phyloP scores from a whole-genome alignment of 257 asterid species.

The Primulina eburnea region DNA sequence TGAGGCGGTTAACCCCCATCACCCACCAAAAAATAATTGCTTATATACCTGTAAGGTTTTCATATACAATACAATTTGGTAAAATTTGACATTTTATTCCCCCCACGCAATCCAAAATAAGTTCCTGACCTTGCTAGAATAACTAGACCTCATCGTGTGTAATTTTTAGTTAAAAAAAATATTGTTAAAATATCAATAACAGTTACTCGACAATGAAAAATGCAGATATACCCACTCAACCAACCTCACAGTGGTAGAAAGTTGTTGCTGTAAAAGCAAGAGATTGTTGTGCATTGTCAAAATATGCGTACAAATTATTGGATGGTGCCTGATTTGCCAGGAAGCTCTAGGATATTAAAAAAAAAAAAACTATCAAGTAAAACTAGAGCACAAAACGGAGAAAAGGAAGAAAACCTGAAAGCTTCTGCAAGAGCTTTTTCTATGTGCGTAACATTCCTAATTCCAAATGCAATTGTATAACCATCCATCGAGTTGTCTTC shows the following conservation, averaged over 20 bases:
- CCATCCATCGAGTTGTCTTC: conserved; percentile 84
- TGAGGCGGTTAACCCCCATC: not conserved
- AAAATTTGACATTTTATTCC: too few species aligned
- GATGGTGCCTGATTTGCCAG: not conserved
- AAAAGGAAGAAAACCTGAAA: conserved; percentile 49
- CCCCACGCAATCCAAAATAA: too few species aligned
- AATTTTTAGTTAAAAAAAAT: not conserved
- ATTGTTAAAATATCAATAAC: not conserved
- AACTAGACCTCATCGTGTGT: not conserved
- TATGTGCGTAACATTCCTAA: conserved; percentile 89
- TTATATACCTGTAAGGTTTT: not conserved
- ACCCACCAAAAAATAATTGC: not conserved
- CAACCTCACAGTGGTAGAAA: not conserved
- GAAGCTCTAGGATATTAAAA: not conserved
- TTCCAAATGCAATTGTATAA: conserved; percentile 95
- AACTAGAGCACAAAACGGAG: conserved; percentile 9
- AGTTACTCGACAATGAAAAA: not conserved
- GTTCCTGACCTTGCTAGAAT: not conserved
- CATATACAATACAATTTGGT: too few species aligned
- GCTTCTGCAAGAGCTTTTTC: conserved; percentile 93
- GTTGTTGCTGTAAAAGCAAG: not conserved
- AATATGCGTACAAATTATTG: not conserved
- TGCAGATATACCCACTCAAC: not conserved
- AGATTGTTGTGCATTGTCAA: not conserved
- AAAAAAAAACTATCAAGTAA: conserved; percentile 12